Evolutionary conservation across 2,329 filamentous ascomycete species (phyloP), one percentile per base, ranked within the genome.

Genomic region (Parascedosporium putredinis): DNA sequence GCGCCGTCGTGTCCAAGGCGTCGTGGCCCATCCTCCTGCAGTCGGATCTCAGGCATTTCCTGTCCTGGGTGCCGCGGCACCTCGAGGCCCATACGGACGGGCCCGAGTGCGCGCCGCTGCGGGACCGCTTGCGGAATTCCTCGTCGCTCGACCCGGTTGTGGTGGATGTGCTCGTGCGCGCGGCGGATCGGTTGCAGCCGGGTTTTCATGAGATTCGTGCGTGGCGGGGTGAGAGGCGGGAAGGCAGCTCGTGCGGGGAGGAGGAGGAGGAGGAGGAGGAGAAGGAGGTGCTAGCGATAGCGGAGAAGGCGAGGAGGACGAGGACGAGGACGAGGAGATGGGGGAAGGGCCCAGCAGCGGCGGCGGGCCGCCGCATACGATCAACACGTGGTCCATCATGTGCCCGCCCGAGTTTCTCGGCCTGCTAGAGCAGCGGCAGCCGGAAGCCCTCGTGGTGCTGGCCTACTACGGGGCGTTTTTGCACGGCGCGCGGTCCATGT

Each of bases 401-500:
- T 51, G 50, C 10, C 57, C 56, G n/a, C 46, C 52, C 4, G 50
- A 55, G 45, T 62, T 63, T 50, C 52, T 55, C 9, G 52, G 54
- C 3, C 45, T 64, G 51, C 47, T 63, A 31, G 48, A 33, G 18
- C 48, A 49, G 27, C 53, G 53, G 20, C 49, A 47, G 9, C 58
- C 60, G 4, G 59, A 59, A 44, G 60, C 57, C 5, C 24, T 63
- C 7, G 55, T 58, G 1, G 43, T 64, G 6, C 50, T 64, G 18
- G 58, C 55, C 4, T 58, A 62, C 51, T 62, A 63, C 38, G 54
- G 57, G 0, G 52, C 59, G 16, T 54, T 64, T 20, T 54, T 64
- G 14, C 58, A 64, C 46, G 50, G 58, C 23, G 57, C 53, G 14
- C 51, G 53, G 29, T 29, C 52, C 12, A 22, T 62, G 38, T 64